phyloP scores from a whole-genome alignment of 192 early-diverging fungal genomes.

The Dissophora ornata region DNA sequence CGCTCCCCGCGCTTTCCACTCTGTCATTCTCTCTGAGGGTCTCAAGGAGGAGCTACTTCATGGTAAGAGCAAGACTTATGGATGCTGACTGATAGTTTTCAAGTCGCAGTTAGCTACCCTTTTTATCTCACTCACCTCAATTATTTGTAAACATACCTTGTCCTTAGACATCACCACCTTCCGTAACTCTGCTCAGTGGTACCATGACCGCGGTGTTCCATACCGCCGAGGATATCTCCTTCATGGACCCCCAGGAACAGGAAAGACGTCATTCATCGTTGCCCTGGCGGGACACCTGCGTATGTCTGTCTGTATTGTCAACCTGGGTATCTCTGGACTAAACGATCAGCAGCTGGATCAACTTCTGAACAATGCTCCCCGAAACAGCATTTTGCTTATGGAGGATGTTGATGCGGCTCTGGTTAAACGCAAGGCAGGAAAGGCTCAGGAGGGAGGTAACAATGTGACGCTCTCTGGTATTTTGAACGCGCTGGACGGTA shows the following conservation, averaged over 20 bases:
- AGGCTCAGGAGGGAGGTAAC: conserved; percentile 28
- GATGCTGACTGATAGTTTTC: no score
- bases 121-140: no score
- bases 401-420: conserved; percentile 60
- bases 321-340: conserved; percentile 56
- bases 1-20: conserved; percentile 57
- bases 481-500: conserved; percentile 64
- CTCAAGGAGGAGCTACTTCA: conserved; percentile 58
- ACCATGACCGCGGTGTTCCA: conserved; percentile 61
- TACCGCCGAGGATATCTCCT: conserved; percentile 65
- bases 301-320: conserved; percentile 63
- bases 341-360: conserved; percentile 56
- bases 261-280: conserved; percentile 64
- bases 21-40: conserved; percentile 59
- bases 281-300: conserved; percentile 65
- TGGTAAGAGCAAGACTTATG: conserved; percentile 25
- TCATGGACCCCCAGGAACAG: conserved; percentile 67
- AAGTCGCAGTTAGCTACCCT: no score
- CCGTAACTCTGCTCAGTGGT: conserved; percentile 58
- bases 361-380: conserved; percentile 54
- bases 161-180: conserved; percentile 59
- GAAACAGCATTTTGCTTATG: conserved; percentile 66
- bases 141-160: no score
- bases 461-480: conserved; percentile 59
- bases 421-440: conserved; percentile 41